A percentile compares a stretch with the other conserved stretches of the same genome.
phyloP scores from a whole-genome alignment of 805 yeast species.

The Yarrowia sp. region DNA sequence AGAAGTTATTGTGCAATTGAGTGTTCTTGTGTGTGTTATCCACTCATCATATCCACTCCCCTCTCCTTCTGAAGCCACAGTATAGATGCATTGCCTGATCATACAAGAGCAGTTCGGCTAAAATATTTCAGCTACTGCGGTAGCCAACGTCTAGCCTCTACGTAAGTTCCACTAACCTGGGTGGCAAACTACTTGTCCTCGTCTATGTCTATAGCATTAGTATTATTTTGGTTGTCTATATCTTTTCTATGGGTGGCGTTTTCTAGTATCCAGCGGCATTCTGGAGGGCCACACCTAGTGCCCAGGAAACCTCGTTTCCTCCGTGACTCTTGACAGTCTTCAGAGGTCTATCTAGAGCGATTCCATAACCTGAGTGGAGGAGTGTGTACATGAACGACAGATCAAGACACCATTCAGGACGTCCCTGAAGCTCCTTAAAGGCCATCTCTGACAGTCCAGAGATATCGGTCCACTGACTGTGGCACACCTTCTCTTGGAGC shows the following conservation, averaged over 20 bases:
- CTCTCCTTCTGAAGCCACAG: too few relatives aligned
- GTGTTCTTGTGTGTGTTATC: neutral
- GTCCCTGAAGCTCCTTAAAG: conserved; percentile 67
- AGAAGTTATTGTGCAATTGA: neutral
- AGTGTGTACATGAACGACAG: conserved; percentile 86
- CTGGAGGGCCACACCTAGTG: conserved; percentile 84
- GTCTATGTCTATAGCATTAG: neutral
- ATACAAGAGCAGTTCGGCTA: neutral
- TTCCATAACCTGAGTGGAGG: conserved; percentile 92
- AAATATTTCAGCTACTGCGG: neutral
- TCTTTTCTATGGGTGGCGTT: neutral
- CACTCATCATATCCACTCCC: too few relatives aligned
- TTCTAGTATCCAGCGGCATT: conserved; percentile 48
- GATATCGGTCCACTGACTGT: conserved; percentile 62
- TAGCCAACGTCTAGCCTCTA: neutral
- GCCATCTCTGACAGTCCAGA: conserved; percentile 49
- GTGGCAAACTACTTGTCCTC: neutral
- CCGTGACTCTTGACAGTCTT: conserved; percentile 88
- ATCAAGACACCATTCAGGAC: conserved; percentile 94
- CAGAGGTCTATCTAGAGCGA: conserved; percentile 85
- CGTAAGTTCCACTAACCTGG: conserved; percentile 2
- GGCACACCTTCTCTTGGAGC: conserved; percentile 81
- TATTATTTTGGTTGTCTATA: conserved; percentile 1
- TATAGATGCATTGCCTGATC: neutral
- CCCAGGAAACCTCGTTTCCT: conserved; percentile 94